Evolutionary conservation across 768 basidiomycete species (phyloP), one percentile per base, ranked within the genome.

Genomic region (Boletus rufocinnamomeus): DNA sequence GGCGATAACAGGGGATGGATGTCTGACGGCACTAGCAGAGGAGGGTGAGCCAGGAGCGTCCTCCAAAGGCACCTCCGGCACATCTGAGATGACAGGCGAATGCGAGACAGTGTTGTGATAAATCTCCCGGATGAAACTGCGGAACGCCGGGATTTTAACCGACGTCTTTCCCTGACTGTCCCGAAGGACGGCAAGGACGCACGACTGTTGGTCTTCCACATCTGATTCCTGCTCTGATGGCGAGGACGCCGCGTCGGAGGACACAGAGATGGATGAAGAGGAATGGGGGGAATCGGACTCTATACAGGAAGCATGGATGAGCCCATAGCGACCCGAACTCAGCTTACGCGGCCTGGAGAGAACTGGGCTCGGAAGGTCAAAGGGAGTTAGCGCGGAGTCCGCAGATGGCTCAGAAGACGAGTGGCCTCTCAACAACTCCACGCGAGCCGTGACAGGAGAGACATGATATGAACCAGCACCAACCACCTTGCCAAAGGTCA

Each of bases 401-500:
- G 52, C 47, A 25, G 57, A 71, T 69, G 67, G 71, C 30, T 53
- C 61, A n/a, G 54, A 61, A 56, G 56, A 21, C 6, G 56, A 55
- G 34, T 21, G 28, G 46, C 63, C 50, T 21, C 52, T 61, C 46
- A 86, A 60, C 40, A 91, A 72, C 69, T 86, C 80, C 37, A 90
- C 79, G 27, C 82, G 79, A 44, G 77, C 85, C 25, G 82, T 81
- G 43, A 91, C 76, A 14, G 89, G 89, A 4, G 77, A 76, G 32
- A 91, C 89, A 28, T 79, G 72, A 52, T 82, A 82, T 25, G 81
- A 79, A 49, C 83, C 82, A 59, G 82, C 81, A 38, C 84, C 86
- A 1, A 93, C 90, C 6, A 80, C 75, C 74, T 91, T 92, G 63
- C 90, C 90, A 65, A 93, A 89, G 2, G 88, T 91, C 57, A 93